These are phyloP conservation scores for Rhododendron molle DNA, from an alignment of 148 eudicot species.

Conservation along the genomic window DNA sequence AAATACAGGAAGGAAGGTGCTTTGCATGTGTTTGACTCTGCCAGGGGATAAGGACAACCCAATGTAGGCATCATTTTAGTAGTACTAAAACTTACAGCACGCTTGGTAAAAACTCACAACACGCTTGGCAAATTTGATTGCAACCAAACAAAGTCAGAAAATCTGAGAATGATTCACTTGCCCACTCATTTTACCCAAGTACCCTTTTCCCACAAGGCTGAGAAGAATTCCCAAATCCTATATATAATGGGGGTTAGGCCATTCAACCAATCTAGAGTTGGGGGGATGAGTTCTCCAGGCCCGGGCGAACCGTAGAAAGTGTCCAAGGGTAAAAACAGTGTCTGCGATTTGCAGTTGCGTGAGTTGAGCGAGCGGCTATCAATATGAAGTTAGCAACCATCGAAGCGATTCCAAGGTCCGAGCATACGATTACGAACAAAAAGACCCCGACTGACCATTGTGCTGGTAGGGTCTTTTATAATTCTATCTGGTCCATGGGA, in stretches of 20 bases:
- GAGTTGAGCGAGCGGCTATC: not conserved
- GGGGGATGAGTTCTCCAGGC: not conserved
- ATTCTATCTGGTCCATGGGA: not conserved
- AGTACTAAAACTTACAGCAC: not conserved
- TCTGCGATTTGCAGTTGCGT: not conserved
- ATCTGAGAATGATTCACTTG: not conserved
- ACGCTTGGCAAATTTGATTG: not conserved
- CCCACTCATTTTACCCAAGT: not conserved
- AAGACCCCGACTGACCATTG: not conserved
- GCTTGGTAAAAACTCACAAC: not conserved
- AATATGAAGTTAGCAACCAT: not conserved
- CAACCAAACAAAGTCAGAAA: not conserved
- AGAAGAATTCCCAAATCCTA: not conserved
- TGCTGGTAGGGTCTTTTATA: not conserved
- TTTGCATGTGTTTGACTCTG: conserved; percentile 3
- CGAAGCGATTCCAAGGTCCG: not conserved
- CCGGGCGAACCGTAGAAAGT: not conserved
- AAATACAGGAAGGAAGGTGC: not conserved
- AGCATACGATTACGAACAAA: too few species aligned
- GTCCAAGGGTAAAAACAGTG: not conserved
- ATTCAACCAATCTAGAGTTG: not conserved
- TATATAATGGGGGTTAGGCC: not conserved
- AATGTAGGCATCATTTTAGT: not conserved
- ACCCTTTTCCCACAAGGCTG: not conserved
- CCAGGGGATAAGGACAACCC: not conserved